phyloP scores from a whole-genome alignment of 345 rosid species.

The Clarkia xantiana region DNA sequence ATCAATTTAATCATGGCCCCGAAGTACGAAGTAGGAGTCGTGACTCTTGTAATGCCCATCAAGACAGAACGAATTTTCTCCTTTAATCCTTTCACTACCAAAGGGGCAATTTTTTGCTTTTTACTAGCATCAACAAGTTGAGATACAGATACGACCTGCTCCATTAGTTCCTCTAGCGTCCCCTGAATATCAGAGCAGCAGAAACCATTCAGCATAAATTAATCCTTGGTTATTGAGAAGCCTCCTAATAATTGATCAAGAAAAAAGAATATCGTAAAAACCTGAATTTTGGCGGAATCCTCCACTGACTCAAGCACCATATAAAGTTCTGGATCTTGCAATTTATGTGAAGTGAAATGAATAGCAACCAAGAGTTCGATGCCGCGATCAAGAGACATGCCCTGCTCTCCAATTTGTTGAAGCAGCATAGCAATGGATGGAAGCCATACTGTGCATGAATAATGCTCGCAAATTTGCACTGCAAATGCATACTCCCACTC shows the following conservation, averaged over 20 bases:
- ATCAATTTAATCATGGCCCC: slow-evolving; percentile 54
- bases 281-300: slow-evolving; percentile 60
- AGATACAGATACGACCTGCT: slow-evolving; percentile 38
- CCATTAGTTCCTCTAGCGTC: slow-evolving; percentile 60
- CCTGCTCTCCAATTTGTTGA: slow-evolving; percentile 22
- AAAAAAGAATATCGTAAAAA: slow-evolving; percentile 10
- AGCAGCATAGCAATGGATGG: slow-evolving; percentile 58
- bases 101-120: slow-evolving; percentile 27
- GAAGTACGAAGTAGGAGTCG: slow-evolving; percentile 64
- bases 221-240: not conserved
- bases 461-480: slow-evolving; percentile 62
- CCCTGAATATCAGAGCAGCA: slow-evolving; percentile 24
- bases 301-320: slow-evolving; percentile 45
- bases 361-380: slow-evolving; percentile 37
- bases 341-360: slow-evolving; percentile 45
- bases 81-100: slow-evolving; percentile 39
- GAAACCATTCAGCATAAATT: not conserved
- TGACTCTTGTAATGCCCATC: slow-evolving; percentile 34
- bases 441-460: slow-evolving; percentile 72
- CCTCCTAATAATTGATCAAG: not conserved
- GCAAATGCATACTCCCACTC: slow-evolving; percentile 86
- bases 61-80: slow-evolving; percentile 39
- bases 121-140: slow-evolving; percentile 35
- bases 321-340: slow-evolving; percentile 75
- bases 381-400: slow-evolving; percentile 20